A percentile compares a stretch with the other conserved stretches of the same genome.
phyloP scores from a whole-genome alignment of 352 stramenopile species.

The Pythium phragmitis region DNA sequence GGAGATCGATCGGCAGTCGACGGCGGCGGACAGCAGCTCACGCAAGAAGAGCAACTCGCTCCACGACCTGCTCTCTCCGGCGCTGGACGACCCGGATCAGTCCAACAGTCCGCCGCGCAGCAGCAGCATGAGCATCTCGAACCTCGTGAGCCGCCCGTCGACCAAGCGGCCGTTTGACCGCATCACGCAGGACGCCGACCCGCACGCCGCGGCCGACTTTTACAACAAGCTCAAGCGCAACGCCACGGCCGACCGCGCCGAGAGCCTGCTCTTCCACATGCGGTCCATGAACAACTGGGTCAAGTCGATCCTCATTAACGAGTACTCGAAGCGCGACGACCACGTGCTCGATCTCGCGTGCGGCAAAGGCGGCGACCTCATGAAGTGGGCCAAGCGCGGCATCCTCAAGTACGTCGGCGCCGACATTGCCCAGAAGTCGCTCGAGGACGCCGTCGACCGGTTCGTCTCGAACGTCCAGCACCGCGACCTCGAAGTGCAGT shows the following conservation, averaged over 20 bases:
- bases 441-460: constrained; percentile 92
- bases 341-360: constrained; percentile 97
- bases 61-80: constrained; percentile 69
- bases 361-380: constrained; percentile 97
- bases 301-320: constrained; percentile 95
- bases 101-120: background rate
- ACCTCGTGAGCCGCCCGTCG: constrained; percentile 14
- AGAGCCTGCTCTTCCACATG: constrained; percentile 97
- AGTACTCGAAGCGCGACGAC: constrained; percentile 81
- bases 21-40: constrained; percentile 10
- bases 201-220: constrained; percentile 67
- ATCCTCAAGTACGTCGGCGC: constrained; percentile 95
- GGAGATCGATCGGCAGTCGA: background rate
- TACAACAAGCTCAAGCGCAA: constrained; percentile 85
- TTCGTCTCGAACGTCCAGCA: constrained; percentile 69
- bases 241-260: constrained; percentile 68
- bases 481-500: constrained; percentile 72
- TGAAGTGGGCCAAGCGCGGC: constrained; percentile 94
- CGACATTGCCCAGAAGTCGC: constrained; percentile 96
- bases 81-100: background rate
- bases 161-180: constrained; percentile 56
- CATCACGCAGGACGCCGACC: constrained; percentile 63
- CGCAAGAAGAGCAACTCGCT: constrained; percentile 80
- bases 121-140: constrained; percentile 13
- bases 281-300: constrained; percentile 98